Evolutionary conservation across 2,329 filamentous ascomycete genomes (phyloP).

Genomic region (Chaetomiaceae sp.): DNA sequence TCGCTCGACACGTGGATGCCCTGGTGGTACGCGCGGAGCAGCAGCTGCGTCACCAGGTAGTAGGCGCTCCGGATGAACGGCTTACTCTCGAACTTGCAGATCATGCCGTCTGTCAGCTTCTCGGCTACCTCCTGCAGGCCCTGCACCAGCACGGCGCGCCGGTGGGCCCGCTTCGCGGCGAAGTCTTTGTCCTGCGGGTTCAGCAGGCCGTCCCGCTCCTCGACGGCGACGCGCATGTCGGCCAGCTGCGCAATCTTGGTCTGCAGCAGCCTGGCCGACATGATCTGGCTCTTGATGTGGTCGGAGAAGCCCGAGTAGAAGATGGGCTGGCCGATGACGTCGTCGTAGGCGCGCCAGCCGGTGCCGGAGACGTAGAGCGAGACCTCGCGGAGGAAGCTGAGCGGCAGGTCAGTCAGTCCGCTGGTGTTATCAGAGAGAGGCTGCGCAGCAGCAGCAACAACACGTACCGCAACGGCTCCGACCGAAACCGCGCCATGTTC

Average conservation of each 20-base stretch:
- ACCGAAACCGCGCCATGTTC: slow-evolving; percentile 81
- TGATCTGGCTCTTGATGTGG: slow-evolving; percentile 73
- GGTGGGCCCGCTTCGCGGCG: slow-evolving; percentile 44
- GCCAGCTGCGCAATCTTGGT: slow-evolving; percentile 71
- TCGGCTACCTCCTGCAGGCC: slow-evolving; percentile 76
- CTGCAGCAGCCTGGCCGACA: slow-evolving; percentile 69
- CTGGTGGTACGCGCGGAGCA: slow-evolving; percentile 92
- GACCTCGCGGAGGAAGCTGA: slow-evolving; percentile 84
- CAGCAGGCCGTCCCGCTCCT: slow-evolving; percentile 68
- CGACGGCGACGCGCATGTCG: slow-evolving; percentile 63
- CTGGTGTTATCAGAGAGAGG: background rate
- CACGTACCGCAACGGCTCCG: slow-evolving; percentile 55
- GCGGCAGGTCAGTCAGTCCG: background rate
- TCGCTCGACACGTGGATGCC: slow-evolving; percentile 95
- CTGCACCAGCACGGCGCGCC: slow-evolving; percentile 60
- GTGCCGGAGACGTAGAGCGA: slow-evolving; percentile 87
- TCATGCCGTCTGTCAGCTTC: slow-evolving; percentile 88
- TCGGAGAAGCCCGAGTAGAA: slow-evolving; percentile 92
- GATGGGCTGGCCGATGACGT: slow-evolving; percentile 82
- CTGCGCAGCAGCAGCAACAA: too few species aligned
- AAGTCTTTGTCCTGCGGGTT: slow-evolving; percentile 50
- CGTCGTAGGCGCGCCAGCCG: slow-evolving; percentile 92
- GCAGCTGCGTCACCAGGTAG: slow-evolving; percentile 77
- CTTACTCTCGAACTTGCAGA: slow-evolving; percentile 98
- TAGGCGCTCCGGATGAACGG: slow-evolving; percentile 88